Evolutionary conservation across 441 rosid genomes (phyloP).

Genomic region (Rhodomyrtus psidioides): DNA sequence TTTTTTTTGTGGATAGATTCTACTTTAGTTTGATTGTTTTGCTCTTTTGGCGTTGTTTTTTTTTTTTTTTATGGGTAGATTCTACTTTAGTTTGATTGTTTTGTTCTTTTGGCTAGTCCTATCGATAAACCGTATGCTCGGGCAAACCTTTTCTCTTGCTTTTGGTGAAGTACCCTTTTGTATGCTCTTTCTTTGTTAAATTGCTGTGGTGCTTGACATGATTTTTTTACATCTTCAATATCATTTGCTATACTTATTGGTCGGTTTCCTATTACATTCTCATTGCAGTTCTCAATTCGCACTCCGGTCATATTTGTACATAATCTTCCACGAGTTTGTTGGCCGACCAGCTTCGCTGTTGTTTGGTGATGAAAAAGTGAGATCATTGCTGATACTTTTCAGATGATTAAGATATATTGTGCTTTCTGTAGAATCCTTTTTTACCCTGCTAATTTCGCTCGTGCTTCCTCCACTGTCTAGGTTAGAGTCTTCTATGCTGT

Average conservation of each 20-base stretch:
- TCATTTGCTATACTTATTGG: neutral
- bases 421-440: neutral
- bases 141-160: neutral
- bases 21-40: neutral
- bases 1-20: neutral
- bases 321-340: conserved; percentile 69
- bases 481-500: conserved; percentile 91
- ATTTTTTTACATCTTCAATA: neutral
- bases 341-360: conserved; percentile 82
- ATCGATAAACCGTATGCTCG: neutral
- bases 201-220: neutral
- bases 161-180: neutral
- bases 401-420: neutral
- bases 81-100: neutral
- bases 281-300: conserved; percentile 83
- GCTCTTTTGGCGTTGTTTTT: neutral
- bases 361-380: conserved; percentile 75
- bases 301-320: conserved; percentile 78
- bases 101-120: neutral
- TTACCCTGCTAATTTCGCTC: neutral
- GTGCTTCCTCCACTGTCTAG: conserved; percentile 19
- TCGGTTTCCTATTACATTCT: neutral
- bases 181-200: neutral
- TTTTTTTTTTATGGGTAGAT: neutral
- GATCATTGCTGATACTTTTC: conserved; percentile 5